These are phyloP conservation scores for Fomitiporia mediterranea DNA, from an alignment of 1,284 basidiomycete species.

Conservation along the genomic window DNA sequence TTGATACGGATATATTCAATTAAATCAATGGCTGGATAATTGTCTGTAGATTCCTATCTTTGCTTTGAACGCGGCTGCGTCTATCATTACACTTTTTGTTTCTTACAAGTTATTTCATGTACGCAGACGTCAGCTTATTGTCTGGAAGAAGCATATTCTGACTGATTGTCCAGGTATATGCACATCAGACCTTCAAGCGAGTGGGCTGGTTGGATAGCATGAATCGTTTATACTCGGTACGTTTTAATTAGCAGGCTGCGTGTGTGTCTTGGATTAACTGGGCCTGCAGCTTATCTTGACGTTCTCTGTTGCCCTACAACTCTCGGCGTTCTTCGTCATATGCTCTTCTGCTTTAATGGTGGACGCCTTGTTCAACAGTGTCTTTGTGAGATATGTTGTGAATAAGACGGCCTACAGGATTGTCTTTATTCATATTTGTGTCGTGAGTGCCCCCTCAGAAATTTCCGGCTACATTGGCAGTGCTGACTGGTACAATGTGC, in stretches of 20 bases:
- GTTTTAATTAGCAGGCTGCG: neutral
- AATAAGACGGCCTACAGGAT: slow-evolving; percentile 16
- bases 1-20: neutral
- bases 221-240: slow-evolving; percentile 19
- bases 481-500: neutral
- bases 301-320: slow-evolving; percentile 24
- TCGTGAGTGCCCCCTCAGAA: slow-evolving; percentile 13
- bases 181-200: slow-evolving; percentile 23
- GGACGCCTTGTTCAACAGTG: slow-evolving; percentile 22
- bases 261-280: neutral
- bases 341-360: slow-evolving; percentile 24
- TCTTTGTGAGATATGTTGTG: slow-evolving; percentile 6
- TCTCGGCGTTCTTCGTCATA: slow-evolving; percentile 26
- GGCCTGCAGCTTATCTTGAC: slow-evolving; percentile 20
- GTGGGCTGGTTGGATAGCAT: slow-evolving; percentile 22
- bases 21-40: too few species aligned
- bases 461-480: neutral
- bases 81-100: neutral
- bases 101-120: slow-evolving; percentile 17
- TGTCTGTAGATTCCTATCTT: slow-evolving; percentile 6
- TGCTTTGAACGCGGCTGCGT: neutral
- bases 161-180: slow-evolving; percentile 12
- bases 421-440: slow-evolving; percentile 21
- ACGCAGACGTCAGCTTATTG: neutral
- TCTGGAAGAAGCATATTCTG: neutral